phyloP scores from a whole-genome alignment of 2,329 filamentous ascomycete species.

The Fusarium tuaranense region DNA sequence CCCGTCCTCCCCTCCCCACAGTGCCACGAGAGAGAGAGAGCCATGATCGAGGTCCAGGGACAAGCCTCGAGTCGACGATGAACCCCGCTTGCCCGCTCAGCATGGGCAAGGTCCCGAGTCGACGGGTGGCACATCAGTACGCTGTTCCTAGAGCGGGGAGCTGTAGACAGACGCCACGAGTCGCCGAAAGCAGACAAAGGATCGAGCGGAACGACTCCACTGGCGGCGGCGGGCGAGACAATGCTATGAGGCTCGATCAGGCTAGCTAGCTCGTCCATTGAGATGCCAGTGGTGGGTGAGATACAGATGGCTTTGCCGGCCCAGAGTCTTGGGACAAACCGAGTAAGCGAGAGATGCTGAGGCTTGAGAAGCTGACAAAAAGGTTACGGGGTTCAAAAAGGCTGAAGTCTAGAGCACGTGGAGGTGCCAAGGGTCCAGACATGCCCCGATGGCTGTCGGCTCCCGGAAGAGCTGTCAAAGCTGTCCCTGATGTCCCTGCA shows the following conservation, averaged over 20 bases:
- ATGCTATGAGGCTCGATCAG: slow-evolving; percentile 1
- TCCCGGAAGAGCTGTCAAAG: slow-evolving; percentile 11
- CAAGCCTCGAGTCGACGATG: slow-evolving; percentile 8
- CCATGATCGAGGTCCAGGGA: slow-evolving; percentile 1
- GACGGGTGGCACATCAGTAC: neutral
- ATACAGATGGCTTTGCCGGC: neutral
- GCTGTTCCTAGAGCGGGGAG: slow-evolving; percentile 15
- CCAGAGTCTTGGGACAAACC: neutral
- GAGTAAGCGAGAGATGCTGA: slow-evolving; percentile 1
- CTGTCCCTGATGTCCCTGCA: slow-evolving; percentile 12
- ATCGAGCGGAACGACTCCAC: slow-evolving; percentile 3
- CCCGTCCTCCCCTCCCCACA: slow-evolving; percentile 23
- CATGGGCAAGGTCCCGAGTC: neutral
- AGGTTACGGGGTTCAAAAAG: neutral
- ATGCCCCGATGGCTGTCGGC: slow-evolving; percentile 24
- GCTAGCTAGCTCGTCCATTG: neutral
- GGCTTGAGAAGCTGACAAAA: slow-evolving; percentile 13
- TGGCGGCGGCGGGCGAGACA: slow-evolving; percentile 11
- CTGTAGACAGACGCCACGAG: slow-evolving; percentile 36
- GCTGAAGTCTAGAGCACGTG: slow-evolving; percentile 20
- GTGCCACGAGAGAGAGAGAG: slow-evolving; percentile 17
- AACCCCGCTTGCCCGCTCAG: neutral
- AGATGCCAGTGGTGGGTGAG: neutral
- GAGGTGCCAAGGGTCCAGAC: slow-evolving; percentile 30
- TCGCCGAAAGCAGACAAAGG: slow-evolving; percentile 11